Conservation (phyloP, 2,329 filamentous ascomycete genomes). For the Proliferodiscus dingleyae region DNA sequence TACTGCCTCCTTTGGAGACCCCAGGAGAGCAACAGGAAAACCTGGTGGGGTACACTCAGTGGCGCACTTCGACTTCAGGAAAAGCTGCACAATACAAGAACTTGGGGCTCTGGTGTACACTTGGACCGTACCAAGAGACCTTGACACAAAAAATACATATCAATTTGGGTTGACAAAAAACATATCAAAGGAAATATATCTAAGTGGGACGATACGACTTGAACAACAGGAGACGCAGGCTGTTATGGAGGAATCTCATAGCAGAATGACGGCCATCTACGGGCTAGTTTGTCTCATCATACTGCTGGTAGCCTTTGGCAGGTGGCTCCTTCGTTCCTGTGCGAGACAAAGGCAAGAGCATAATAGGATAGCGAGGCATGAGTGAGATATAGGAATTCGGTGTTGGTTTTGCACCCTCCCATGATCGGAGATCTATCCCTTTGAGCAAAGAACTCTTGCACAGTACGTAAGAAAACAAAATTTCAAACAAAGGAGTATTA, state of each 20-base stretch:
- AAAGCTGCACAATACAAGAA: neutral
- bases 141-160: neutral
- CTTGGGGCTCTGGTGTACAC: neutral
- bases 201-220: neutral
- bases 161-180: neutral
- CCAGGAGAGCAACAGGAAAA: neutral
- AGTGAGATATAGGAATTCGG: too few relatives aligned
- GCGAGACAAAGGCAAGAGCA: too few relatives aligned
- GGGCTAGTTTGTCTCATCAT: too few relatives aligned
- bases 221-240: neutral
- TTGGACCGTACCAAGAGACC: neutral
- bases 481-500: too few relatives aligned
- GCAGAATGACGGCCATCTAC: neutral
- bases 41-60: neutral
- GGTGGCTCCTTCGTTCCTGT: too few relatives aligned
- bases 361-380: too few relatives aligned
- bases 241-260: neutral
- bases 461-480: too few relatives aligned
- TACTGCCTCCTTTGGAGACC: neutral
- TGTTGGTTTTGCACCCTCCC: too few relatives aligned
- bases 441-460: too few relatives aligned
- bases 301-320: too few relatives aligned
- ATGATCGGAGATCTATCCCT: too few relatives aligned
- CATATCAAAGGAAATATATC: neutral
- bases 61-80: neutral